Conservation (phyloP, 305 asterid species). For the Solanum hybrid region DNA sequence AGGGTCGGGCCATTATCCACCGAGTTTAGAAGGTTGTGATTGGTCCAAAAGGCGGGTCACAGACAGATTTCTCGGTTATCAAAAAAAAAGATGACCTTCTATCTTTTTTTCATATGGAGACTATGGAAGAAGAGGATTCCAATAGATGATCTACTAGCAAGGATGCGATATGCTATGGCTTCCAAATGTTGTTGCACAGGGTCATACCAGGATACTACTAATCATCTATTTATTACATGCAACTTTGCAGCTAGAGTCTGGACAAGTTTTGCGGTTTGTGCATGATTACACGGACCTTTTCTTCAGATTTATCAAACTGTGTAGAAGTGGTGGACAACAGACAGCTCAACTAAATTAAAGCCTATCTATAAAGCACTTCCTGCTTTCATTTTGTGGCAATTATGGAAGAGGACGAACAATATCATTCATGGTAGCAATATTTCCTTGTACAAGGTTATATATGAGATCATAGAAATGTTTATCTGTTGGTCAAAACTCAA, state of each 20-base stretch:
- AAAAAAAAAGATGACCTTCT: no score
- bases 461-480: background rate
- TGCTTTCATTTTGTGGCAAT: background rate
- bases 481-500: background rate
- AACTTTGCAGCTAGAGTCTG: background rate
- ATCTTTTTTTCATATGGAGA: background rate
- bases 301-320: background rate
- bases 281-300: accelerated
- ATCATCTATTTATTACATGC: background rate
- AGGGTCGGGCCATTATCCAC: no score
- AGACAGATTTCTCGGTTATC: no score
- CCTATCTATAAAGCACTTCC: background rate
- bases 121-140: background rate
- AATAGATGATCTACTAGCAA: background rate
- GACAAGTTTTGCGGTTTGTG: background rate
- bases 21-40: no score
- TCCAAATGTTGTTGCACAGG: background rate
- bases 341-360: background rate
- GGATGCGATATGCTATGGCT: background rate
- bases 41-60: no score
- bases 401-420: background rate
- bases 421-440: background rate
- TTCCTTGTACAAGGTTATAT: background rate
- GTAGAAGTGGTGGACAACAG: background rate
- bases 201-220: background rate